Base-by-base conservation (phyloP, 192 early-diverging fungal species). In the Linnemannia schmuckeri region DNA sequence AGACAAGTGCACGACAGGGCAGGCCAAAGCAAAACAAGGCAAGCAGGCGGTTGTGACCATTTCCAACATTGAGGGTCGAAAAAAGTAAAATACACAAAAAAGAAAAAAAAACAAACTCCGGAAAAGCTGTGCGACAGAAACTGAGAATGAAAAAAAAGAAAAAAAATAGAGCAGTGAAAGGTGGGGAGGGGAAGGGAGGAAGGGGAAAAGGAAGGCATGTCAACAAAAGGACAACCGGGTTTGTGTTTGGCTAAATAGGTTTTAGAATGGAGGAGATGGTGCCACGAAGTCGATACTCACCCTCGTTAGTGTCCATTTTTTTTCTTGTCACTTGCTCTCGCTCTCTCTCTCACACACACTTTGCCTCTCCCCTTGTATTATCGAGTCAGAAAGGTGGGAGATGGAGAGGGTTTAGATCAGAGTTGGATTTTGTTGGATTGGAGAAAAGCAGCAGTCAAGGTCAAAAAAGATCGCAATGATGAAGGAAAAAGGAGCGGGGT, bases 71-170 rank as follows among this genome's bases (percentile, higher is more conserved):
- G n/a, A 33, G 30, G 30, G n/a, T 33, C 30, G 13, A 66, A 66
- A 27, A 33, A 24, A 15, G 18, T 52, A 22, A 52, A 52, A 18
- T 52, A 52, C 49, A 52, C 49, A 33, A 33, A 33, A 27, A 30
- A 24, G 24, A 57, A 63, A 13, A 27, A 66, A 66, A 66, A 66
- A 27, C 61, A 66, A 66, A 66, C 61, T 66, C 61, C 61, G 61
- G 61, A 30, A 66, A 13, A 66, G 61, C 61, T 66, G 61, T 66
- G 61, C 61, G 61, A 66, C 61, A 66, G 61, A 66, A 52, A 66
- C 61, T 66, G 61, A 66, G 61, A 33, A 30, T 66, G 61, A 66
- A 66, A 66, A 30, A 9, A 54, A 57, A 57, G 3, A 66, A 66
- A 66, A 66, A 66, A 63, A 0, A 55, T 4, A 27, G 55, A 24